These are phyloP conservation scores for Penicillium carneum DNA, from an alignment of 2,329 filamentous ascomycete genomes.

Conservation along the genomic window DNA sequence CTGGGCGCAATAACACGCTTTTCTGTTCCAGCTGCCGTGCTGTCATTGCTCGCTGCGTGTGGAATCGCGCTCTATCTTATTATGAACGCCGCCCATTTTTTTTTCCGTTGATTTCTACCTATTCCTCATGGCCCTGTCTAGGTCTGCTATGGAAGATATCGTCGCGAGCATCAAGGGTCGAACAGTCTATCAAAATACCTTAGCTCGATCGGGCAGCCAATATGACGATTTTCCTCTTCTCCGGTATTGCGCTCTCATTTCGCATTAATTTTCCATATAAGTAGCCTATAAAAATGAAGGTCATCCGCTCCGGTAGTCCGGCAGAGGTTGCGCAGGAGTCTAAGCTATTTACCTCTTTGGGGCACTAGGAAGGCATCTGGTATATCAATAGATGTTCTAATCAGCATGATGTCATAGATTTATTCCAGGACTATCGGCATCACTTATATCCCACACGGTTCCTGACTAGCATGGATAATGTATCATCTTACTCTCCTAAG, in stretches of 20 bases:
- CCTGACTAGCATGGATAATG: no score
- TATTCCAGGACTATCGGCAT: no score
- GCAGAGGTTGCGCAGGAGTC: neutral
- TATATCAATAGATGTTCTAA: no score
- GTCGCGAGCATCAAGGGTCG: neutral
- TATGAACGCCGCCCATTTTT: neutral
- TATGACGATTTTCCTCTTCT: no score
- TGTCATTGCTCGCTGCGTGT: neutral
- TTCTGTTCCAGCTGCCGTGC: neutral
- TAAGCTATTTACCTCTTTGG: neutral
- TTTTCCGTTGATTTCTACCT: neutral
- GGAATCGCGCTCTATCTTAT: neutral
- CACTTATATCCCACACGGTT: no score
- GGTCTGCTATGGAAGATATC: neutral
- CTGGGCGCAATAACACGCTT: neutral
- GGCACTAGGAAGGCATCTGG: neutral
- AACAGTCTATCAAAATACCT: no score
- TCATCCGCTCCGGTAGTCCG: neutral
- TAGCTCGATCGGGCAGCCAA: no score
- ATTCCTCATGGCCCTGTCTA: neutral
- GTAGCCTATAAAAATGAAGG: neutral
- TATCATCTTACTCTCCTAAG: no score
- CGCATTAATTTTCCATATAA: no score
- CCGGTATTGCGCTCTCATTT: no score
- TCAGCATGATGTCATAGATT: no score